Base-by-base conservation (phyloP, 805 yeast genomes). In the Saccharomycopsis fermentans region DNA sequence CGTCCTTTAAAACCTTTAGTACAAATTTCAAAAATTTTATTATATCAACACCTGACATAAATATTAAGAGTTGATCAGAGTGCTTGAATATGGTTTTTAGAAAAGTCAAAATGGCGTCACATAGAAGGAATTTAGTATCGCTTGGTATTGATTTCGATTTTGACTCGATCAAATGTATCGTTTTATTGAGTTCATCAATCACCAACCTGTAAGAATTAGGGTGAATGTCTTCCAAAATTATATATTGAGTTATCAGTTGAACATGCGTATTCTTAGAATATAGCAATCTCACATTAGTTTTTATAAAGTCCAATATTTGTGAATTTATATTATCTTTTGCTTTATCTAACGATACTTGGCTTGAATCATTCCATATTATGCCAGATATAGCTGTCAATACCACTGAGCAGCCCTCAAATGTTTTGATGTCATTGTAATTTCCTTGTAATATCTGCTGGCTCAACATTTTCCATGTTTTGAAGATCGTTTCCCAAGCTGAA, bases 191-290 rank as follows among this genome's bases (percentile, higher is more conserved):
- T 26, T 29, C 34, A 17, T 16, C 11, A 5, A 27, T 54, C 2
- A 51, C 48, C 11, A 51, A 19, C 39, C 26, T 37, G 29, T 35
- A 57, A 39, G 56, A 51, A 11, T 43, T 34, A 4, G 55, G 56
- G 27, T 57, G 59, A 14, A 53, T 47, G 6, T 57, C 56, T 39
- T 57, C 59, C 16, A 32, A 19, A 17, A 57, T 21, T 6, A 53
- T 24, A n/a, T 37, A 40, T 35, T 52, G 54, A 9, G 43, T 51
- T 3, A 57, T 14, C 26, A 53, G 11, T 26, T 57, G 59, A 34
- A 55, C 26, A 34, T 32, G 21, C 6, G 27, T 36, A 34, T 37
- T 37, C 11, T 19, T 27, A 14, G 48, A n/a, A 43, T 24, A 35
- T 3, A 39, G 50, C 36, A 27, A 37, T 16, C 19, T 37, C 12